Evolutionary conservation across 805 yeast genomes (phyloP), one percentile per base, ranked within the genome.

Genomic region (Pichia manshurica): DNA sequence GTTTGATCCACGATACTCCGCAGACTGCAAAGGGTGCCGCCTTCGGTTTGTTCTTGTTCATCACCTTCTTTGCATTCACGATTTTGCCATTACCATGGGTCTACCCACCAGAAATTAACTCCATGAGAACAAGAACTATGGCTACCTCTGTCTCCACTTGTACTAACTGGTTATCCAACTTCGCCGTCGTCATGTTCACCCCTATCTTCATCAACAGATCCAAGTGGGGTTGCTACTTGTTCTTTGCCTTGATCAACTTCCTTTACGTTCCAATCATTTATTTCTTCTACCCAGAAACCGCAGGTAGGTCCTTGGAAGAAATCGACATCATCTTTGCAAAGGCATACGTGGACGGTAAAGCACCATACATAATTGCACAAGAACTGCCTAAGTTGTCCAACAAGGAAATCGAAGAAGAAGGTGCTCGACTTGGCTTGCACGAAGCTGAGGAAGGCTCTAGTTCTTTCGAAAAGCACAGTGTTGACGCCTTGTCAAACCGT

Each of bases 271-370:
- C 87, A 29, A 66, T 82, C 50, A 79, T 79, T 52, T 81, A 68
- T 73, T 74, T 82, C 68, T 77, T 74, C 65, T 84, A 81, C 64
- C 91, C 90, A 37, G 91, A 84, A 69, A 83, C 89, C 39, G 79
- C 84, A 29, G 87, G 88, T 43, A 75, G 87, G 63, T 73, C 84
- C 34, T 73, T 84, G 65, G 90, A 84, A 64, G 87, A 82, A 60
- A 77, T 84, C 62, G 90, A 84, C 61, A 80, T 81, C 59, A 80
- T 84, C 47, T 79, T 67, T 53, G 85, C 86, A 58, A 78, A 77
- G 66, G 76, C 84, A 7, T 60, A 53, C 49, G 72, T 66, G 40
- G 89, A 84, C 51, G 72, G 73, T 43, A 73, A 73, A 54, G 74
- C 72, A 52, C 78, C 83, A 31, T 82, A 73, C 75, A 71, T 78